phyloP scores from a whole-genome alignment of 306 rosid species.

The Trifolium repens region DNA sequence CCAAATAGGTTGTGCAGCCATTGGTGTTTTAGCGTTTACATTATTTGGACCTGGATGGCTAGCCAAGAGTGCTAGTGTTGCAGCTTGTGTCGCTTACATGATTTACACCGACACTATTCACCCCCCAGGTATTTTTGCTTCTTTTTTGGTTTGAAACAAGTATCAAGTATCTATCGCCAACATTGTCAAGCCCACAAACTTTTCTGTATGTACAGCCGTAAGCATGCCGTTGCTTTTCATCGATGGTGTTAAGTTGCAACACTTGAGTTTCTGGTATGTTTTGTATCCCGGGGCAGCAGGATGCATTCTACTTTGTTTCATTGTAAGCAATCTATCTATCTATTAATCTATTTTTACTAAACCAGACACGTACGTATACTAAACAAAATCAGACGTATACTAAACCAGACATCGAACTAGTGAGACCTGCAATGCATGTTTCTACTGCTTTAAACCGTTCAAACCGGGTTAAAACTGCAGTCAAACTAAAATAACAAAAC shows the following conservation, averaged over 20 bases:
- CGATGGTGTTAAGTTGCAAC: slow-evolving; percentile 82
- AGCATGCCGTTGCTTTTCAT: slow-evolving; percentile 89
- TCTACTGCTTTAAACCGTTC: not conserved
- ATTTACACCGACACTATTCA: slow-evolving; percentile 70
- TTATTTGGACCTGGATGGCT: slow-evolving; percentile 89
- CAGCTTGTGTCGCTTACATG: slow-evolving; percentile 89
- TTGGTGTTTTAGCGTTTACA: slow-evolving; percentile 75
- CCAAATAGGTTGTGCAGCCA: slow-evolving; percentile 92
- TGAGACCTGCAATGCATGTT: too few relatives aligned
- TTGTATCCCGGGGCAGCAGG: slow-evolving; percentile 81
- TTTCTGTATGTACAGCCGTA: slow-evolving; percentile 64
- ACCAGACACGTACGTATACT: too few relatives aligned
- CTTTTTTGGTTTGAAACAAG: not conserved
- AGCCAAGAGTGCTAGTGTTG: slow-evolving; percentile 71
- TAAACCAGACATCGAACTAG: not conserved
- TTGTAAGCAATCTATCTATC: slow-evolving; percentile 58
- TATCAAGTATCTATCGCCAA: not conserved
- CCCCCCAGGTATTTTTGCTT: slow-evolving; percentile 73
- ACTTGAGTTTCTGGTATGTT: slow-evolving; percentile 77
- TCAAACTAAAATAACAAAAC: not conserved
- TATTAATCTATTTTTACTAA: not conserved
- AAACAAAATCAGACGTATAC: not conserved
- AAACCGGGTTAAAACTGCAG: too few relatives aligned
- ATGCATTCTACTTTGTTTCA: slow-evolving; percentile 73
- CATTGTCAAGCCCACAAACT: not conserved